phyloP scores from a whole-genome alignment of 1,139 yeast species.

The Ogataea hybrid region DNA sequence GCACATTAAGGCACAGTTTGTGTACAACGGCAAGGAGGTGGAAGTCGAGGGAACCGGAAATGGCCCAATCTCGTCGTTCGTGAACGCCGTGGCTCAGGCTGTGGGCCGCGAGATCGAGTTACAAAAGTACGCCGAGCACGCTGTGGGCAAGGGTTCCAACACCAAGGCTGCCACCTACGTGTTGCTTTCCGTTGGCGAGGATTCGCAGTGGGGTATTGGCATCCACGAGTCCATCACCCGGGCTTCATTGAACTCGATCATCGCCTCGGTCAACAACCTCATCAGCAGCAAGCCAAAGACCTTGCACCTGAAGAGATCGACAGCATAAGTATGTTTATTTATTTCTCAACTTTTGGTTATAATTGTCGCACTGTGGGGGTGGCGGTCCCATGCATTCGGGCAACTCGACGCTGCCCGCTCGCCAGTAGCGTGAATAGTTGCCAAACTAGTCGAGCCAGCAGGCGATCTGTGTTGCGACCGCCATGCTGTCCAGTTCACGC shows the following conservation, averaged over 20 bases:
- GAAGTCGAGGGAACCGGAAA: slow-evolving; percentile 76
- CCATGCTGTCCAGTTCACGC: no score
- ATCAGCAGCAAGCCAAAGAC: slow-evolving; percentile 11
- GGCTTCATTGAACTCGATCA: slow-evolving; percentile 80
- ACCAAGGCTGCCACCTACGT: slow-evolving; percentile 93
- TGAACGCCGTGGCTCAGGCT: slow-evolving; percentile 67
- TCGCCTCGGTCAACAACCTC: slow-evolving; percentile 67
- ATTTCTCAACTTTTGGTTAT: slow-evolving; percentile 51
- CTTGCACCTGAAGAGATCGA: slow-evolving; percentile 7
- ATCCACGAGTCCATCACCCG: slow-evolving; percentile 90
- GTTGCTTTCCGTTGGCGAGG: slow-evolving; percentile 45
- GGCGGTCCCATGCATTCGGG: no score
- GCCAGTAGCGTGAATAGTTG: no score
- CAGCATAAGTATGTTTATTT: slow-evolving; percentile 26
- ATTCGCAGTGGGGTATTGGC: slow-evolving; percentile 86
- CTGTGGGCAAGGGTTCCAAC: slow-evolving; percentile 82
- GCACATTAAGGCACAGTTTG: slow-evolving; percentile 37
- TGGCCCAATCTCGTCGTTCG: slow-evolving; percentile 93
- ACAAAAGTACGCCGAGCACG: slow-evolving; percentile 85
- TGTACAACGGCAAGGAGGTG: slow-evolving; percentile 44
- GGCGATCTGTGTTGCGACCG: no score
- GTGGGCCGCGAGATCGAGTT: slow-evolving; percentile 66
- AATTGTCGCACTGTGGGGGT: slow-evolving; percentile 33
- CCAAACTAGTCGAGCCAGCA: no score
- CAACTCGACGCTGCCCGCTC: no score